Evolutionary conservation across 306 rosid genomes (phyloP).

Genomic region (Prunus campanulata): DNA sequence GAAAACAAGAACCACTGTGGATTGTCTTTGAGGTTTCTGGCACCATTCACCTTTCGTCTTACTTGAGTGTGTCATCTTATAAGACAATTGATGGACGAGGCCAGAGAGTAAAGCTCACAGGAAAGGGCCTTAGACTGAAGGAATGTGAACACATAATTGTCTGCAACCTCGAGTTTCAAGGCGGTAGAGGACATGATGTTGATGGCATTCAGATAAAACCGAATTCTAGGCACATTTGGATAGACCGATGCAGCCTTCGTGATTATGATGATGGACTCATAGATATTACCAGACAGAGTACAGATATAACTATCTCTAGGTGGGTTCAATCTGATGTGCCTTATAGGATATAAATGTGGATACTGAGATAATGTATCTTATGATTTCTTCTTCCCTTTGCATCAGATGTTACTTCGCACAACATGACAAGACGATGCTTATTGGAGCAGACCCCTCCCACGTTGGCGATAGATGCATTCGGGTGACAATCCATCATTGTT

Average conservation of each 20-base stretch:
- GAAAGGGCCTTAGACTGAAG: conserved; percentile 38
- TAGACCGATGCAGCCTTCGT: conserved; percentile 39
- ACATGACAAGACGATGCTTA: conserved; percentile 44
- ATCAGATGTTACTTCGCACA: conserved; percentile 34
- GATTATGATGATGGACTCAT: conserved; percentile 42
- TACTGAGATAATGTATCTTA: neutral
- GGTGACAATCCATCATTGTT: conserved; percentile 41
- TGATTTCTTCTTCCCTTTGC: conserved; percentile 5
- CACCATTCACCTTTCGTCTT: conserved; percentile 36
- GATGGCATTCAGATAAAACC: conserved; percentile 44
- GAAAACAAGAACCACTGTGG: conserved; percentile 65
- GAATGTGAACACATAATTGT: conserved; percentile 37
- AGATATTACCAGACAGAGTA: conserved; percentile 37
- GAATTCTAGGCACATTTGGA: conserved; percentile 39
- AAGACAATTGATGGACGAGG: conserved; percentile 42
- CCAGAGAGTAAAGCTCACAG: conserved; percentile 33
- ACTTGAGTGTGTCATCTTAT: conserved; percentile 31
- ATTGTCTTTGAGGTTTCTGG: conserved; percentile 70
- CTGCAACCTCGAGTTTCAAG: conserved; percentile 42
- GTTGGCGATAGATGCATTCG: conserved; percentile 39
- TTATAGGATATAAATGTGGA: neutral
- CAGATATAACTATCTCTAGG: conserved; percentile 40
- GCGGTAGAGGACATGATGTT: conserved; percentile 40
- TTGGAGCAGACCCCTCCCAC: conserved; percentile 40
- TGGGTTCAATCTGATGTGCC: conserved; percentile 7